Evolutionary conservation across 2,329 filamentous ascomycete genomes (phyloP), one percentile per base, ranked within the genome.

Genomic region (Colletotrichum sp.): DNA sequence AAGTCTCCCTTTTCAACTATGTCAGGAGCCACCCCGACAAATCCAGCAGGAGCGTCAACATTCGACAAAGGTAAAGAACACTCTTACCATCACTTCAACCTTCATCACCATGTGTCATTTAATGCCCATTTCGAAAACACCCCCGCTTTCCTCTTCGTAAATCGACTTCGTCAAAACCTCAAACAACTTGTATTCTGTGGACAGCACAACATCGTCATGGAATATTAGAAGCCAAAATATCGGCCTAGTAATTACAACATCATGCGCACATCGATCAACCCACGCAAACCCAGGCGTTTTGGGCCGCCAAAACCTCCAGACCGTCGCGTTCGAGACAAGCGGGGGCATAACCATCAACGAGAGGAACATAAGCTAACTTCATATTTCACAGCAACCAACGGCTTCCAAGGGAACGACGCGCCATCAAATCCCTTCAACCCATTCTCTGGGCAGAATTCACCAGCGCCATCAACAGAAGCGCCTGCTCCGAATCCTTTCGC

Each of bases 1-100:
- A 34, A 58, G 15, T 74, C 65, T 21, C 54, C 71, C 31, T 64
- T 65, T 29, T 34, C 58, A 6, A 15, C 74, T 64, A 7, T 51
- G 36, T 31, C 51, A 38, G 66, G 31, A 58, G 54, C 24, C 47
- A 33, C 24, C 33, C 57, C 63, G 18, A 63, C 68, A 15, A 43
- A 63, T 29, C 63, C 64, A n/a, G 43, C 43, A n/a, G 72, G 68
- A 29, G 34, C 68, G 27, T 24, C 73, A 18, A 34, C 55, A n/a
- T 64, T 58, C 54, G 59, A 58, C 43, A 65, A 70, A 69, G 58
- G 72, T 74, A 74, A 72, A 72, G 68, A 71, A 62, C 29, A 24
- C 59, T 67, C 62, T 64, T 58, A 18, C 36, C 62, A 58, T 18
- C 29, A 59, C 34, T 38, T 63, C 27, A 38, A 24, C n/a, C 34